Conservation (phyloP, 2,329 filamentous ascomycete genomes). For the Pseudogymnoascus sp. region DNA sequence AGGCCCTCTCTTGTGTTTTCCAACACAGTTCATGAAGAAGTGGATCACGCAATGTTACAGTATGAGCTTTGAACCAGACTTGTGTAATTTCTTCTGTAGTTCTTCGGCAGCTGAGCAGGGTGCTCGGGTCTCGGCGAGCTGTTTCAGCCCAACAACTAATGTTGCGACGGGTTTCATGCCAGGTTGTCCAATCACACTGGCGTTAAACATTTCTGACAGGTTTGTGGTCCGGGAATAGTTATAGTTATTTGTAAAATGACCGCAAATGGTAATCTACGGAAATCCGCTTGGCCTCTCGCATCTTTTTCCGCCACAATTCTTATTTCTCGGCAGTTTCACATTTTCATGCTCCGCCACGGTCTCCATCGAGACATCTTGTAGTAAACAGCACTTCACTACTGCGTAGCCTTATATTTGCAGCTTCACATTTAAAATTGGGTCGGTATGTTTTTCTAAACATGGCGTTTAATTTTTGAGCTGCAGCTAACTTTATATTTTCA, state of each 20-base stretch:
- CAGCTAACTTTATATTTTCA: slow-evolving; percentile 6
- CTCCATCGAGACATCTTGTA: no score
- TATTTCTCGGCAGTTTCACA: no score
- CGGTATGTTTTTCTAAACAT: background rate
- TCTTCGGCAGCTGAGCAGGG: background rate
- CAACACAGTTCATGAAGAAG: background rate
- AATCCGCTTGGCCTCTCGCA: no score
- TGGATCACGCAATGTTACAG: no score
- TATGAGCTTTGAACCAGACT: background rate
- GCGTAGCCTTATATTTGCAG: background rate
- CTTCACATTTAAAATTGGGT: no score
- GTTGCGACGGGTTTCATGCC: background rate
- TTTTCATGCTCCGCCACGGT: no score
- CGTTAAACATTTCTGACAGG: background rate
- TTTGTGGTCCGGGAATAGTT: background rate
- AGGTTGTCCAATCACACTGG: background rate
- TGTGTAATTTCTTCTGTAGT: background rate
- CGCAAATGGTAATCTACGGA: background rate
- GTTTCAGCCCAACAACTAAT: background rate
- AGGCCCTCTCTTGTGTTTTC: background rate
- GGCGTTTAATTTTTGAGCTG: slow-evolving; percentile 4
- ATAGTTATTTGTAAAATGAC: background rate
- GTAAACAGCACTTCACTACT: background rate
- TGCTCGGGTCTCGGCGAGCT: background rate
- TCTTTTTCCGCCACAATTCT: no score